phyloP scores from a whole-genome alignment of 2,329 filamentous ascomycete genomes.

The Alternaria alternata region DNA sequence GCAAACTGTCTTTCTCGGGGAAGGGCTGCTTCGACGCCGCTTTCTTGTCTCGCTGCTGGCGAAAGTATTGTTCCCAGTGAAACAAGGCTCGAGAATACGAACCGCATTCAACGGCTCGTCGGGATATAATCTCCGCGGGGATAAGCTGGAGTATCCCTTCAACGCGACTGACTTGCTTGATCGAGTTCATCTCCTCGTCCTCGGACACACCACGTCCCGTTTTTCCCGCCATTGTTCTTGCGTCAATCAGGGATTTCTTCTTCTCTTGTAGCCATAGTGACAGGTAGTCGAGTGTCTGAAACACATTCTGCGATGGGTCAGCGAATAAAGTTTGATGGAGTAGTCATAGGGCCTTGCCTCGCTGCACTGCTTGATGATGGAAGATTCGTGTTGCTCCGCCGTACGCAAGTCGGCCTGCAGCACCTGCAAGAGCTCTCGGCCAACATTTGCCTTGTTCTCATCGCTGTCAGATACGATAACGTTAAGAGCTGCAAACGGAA shows the following conservation, averaged over 20 bases:
- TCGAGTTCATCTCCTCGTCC: slow-evolving; percentile 61
- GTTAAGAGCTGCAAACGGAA: slow-evolving; percentile 88
- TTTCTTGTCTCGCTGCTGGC: slow-evolving; percentile 58
- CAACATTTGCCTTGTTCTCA: slow-evolving; percentile 69
- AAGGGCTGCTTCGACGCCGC: slow-evolving; percentile 58
- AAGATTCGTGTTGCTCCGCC: slow-evolving; percentile 66
- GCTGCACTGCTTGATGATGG: slow-evolving; percentile 84
- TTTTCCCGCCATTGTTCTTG: slow-evolving; percentile 53
- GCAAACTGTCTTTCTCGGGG: slow-evolving; percentile 67
- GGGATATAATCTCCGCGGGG: slow-evolving; percentile 76
- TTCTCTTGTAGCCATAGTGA: slow-evolving; percentile 89
- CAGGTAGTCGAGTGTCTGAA: slow-evolving; percentile 88
- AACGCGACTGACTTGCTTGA: slow-evolving; percentile 69
- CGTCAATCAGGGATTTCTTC: slow-evolving; percentile 58
- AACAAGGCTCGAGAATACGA: slow-evolving; percentile 93
- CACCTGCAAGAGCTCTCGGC: slow-evolving; percentile 77
- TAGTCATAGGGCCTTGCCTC: slow-evolving; percentile 68
- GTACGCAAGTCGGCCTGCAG: slow-evolving; percentile 69
- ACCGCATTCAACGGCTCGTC: slow-evolving; percentile 89
- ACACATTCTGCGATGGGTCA: slow-evolving; percentile 73
- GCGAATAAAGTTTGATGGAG: slow-evolving; percentile 4
- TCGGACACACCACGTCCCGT: slow-evolving; percentile 54
- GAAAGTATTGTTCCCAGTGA: slow-evolving; percentile 91
- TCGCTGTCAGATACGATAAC: slow-evolving; percentile 77
- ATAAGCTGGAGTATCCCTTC: slow-evolving; percentile 75